A percentile compares a stretch with the other conserved stretches of the same genome.
Conservation (phyloP, 306 rosid species). For the Bauhinia variegata region DNA sequence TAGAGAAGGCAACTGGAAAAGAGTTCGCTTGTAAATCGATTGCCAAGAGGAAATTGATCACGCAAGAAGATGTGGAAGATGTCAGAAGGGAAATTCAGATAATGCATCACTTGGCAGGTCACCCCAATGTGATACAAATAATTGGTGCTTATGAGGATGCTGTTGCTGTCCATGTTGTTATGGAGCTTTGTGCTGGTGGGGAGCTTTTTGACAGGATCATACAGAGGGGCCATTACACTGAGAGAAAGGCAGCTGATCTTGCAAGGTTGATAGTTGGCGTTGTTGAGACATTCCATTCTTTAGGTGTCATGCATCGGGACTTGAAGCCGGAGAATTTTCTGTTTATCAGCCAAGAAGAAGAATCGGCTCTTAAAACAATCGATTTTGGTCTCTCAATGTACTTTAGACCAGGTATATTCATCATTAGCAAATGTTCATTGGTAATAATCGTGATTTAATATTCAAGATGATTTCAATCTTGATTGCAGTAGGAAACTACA, state of each 20-base stretch:
- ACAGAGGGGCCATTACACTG: conserved; percentile 86
- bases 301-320: conserved; percentile 97
- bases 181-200: conserved; percentile 94
- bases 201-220: conserved; percentile 91
- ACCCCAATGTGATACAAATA: conserved; percentile 84
- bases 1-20: conserved; percentile 58
- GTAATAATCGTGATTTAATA: not conserved
- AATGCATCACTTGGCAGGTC: conserved; percentile 95
- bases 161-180: conserved; percentile 81
- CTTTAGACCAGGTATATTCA: conserved; percentile 78
- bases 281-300: conserved; percentile 80
- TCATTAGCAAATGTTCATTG: not conserved
- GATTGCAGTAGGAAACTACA: not conserved
- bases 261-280: conserved; percentile 76
- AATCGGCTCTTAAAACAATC: conserved; percentile 74
- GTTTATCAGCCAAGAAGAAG: conserved; percentile 71
- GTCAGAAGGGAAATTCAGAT: conserved; percentile 93
- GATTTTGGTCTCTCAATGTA: conserved; percentile 92
- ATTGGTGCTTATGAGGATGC: conserved; percentile 82
- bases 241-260: conserved; percentile 82
- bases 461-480: too few relatives aligned
- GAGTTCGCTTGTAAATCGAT: conserved; percentile 88
- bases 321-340: conserved; percentile 94
- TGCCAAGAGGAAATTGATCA: conserved; percentile 77
- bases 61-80: conserved; percentile 91